Evolutionary conservation across 2,329 filamentous ascomycete species (phyloP).

Genomic region (Xylariaceae sp.): DNA sequence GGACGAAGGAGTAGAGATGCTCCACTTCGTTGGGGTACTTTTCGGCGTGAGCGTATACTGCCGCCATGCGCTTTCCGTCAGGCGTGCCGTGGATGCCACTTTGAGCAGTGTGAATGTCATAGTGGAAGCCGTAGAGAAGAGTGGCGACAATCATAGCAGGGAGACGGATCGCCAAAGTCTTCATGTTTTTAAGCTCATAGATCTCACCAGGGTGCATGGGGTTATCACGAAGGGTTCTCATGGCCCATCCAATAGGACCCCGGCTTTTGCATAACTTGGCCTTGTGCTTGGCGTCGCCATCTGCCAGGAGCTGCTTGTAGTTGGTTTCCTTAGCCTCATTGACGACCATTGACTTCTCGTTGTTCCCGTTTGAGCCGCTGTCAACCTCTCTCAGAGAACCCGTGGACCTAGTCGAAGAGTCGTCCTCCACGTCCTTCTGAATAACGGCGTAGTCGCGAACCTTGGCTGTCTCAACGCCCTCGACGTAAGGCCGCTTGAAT

Average conservation of each 20-base stretch:
- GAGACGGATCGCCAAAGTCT: slow-evolving; percentile 60
- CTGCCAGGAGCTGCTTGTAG: slow-evolving; percentile 61
- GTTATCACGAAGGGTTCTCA: slow-evolving; percentile 73
- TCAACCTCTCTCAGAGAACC: slow-evolving; percentile 18
- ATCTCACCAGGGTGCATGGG: slow-evolving; percentile 69
- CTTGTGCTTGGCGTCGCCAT: slow-evolving; percentile 58
- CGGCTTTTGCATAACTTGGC: slow-evolving; percentile 59
- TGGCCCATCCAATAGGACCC: slow-evolving; percentile 78
- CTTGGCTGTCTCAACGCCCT: slow-evolving; percentile 50
- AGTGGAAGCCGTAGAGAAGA: slow-evolving; percentile 71
- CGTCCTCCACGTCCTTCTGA: slow-evolving; percentile 56
- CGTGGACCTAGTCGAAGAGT: not conserved
- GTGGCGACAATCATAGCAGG: slow-evolving; percentile 65
- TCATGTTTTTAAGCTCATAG: slow-evolving; percentile 72
- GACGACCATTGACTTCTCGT: slow-evolving; percentile 44
- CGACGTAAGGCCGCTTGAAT: slow-evolving; percentile 55
- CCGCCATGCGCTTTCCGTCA: slow-evolving; percentile 68
- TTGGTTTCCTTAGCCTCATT: slow-evolving; percentile 50
- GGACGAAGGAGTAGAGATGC: slow-evolving; percentile 66
- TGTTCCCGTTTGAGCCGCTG: slow-evolving; percentile 28
- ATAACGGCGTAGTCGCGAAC: slow-evolving; percentile 78
- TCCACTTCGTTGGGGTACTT: slow-evolving; percentile 71
- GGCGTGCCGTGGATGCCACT: slow-evolving; percentile 68
- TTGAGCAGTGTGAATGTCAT: slow-evolving; percentile 79
- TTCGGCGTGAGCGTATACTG: slow-evolving; percentile 61